Percentiles rank a stretch among this genome's conserved stretches.
These are phyloP conservation scores for Ambispora gerdemannii DNA, from an alignment of 192 early-diverging fungal species.

Conservation along the genomic window DNA sequence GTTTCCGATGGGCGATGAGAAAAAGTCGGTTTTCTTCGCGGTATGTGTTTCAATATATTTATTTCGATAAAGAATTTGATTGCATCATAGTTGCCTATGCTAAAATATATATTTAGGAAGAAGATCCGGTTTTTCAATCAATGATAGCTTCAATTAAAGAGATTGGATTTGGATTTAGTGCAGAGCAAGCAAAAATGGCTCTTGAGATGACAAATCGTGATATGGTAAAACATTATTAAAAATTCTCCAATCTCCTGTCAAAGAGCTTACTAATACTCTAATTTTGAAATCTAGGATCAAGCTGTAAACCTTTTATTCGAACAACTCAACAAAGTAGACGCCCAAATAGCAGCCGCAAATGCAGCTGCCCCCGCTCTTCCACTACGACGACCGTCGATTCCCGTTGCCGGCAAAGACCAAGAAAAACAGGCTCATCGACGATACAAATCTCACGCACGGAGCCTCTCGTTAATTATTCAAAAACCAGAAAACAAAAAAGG, in stretches of 20 bases:
- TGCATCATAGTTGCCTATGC: too few relatives aligned
- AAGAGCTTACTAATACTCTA: too few relatives aligned
- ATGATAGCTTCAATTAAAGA: slow-evolving; percentile 54
- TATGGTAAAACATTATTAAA: slow-evolving; percentile 40
- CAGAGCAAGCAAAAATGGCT: slow-evolving; percentile 59
- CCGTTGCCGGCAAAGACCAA: slow-evolving; percentile 24
- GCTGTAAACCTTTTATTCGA: slow-evolving; percentile 60
- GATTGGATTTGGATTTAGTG: slow-evolving; percentile 74
- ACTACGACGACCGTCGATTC: slow-evolving; percentile 32
- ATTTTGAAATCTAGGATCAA: slow-evolving; percentile 44
- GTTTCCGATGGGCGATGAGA: slow-evolving; percentile 12
- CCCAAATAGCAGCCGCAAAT: slow-evolving; percentile 37
- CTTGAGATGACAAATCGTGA: slow-evolving; percentile 52
- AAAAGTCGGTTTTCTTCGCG: slow-evolving; percentile 13
- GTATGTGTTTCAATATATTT: background rate
- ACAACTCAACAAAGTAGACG: slow-evolving; percentile 48
- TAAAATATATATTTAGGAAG: slow-evolving; percentile 2
- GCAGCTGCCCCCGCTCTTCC: slow-evolving; percentile 30
- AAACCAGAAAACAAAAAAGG: slow-evolving; percentile 34
- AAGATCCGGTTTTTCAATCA: slow-evolving; percentile 36
- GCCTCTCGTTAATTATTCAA: slow-evolving; percentile 4
- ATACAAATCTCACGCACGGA: slow-evolving; percentile 22
- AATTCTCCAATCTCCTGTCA: background rate
- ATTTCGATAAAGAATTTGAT: too few relatives aligned
- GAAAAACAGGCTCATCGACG: slow-evolving; percentile 20